Conservation (phyloP, 176 grass and related monocot species). For the Cenchrus americanus region DNA sequence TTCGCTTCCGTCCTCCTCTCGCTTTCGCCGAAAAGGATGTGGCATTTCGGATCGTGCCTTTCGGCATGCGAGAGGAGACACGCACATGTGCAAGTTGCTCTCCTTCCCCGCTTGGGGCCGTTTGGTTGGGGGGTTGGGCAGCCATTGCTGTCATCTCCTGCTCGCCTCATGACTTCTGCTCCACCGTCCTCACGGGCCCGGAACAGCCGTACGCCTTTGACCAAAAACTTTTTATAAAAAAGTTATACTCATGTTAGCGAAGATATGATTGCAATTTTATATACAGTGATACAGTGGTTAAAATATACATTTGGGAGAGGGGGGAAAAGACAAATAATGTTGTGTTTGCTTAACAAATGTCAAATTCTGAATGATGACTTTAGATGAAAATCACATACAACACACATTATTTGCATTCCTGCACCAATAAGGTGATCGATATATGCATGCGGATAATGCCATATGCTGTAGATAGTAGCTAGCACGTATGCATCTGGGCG, state of each 20-base stretch:
- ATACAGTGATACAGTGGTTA: too few relatives aligned
- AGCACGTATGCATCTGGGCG: background rate
- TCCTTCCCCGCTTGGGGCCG: background rate
- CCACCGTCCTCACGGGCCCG: background rate
- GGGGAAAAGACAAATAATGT: background rate
- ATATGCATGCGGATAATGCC: background rate
- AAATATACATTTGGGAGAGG: too few relatives aligned
- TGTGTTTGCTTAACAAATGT: background rate
- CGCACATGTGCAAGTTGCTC: slow-evolving; percentile 7
- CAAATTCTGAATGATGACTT: too few relatives aligned
- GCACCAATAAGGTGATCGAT: background rate
- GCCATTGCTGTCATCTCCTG: slow-evolving; percentile 5
- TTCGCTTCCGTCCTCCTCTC: background rate
- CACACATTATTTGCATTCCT: background rate
- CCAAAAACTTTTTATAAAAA: background rate
- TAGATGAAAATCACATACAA: background rate
- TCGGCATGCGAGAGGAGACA: background rate
- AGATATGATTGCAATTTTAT: background rate
- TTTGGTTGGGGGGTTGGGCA: slow-evolving; percentile 15
- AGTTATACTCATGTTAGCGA: background rate
- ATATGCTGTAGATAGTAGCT: background rate
- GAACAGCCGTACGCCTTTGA: background rate
- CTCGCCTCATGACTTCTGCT: background rate
- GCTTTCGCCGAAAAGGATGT: background rate
- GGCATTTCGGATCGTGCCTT: slow-evolving; percentile 17